phyloP scores from a whole-genome alignment of 768 basidiomycete species.

The Vishniacozyma victoriae region DNA sequence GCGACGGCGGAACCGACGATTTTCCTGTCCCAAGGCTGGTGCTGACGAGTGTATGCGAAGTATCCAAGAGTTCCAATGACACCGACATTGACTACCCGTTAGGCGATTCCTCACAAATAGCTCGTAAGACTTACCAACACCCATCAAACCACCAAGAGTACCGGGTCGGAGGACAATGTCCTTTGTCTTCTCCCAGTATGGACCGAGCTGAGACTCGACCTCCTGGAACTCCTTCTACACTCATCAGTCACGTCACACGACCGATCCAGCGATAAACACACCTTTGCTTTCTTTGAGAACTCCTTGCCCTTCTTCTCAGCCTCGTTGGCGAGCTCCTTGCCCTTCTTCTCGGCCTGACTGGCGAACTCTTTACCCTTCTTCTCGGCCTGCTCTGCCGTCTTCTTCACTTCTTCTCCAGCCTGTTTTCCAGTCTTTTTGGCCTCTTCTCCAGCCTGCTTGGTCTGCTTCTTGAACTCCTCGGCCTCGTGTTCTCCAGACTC shows the following conservation, averaged over 20 bases:
- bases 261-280: background rate
- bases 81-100: constrained; percentile 61
- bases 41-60: constrained; percentile 59
- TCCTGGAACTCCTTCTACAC: constrained; percentile 28
- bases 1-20: constrained; percentile 41
- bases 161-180: constrained; percentile 60
- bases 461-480: constrained; percentile 12
- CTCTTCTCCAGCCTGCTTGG: no score
- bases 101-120: background rate
- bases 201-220: constrained; percentile 34
- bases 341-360: constrained; percentile 9
- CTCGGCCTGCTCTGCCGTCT: constrained; percentile 52
- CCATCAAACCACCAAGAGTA: constrained; percentile 66
- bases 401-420: constrained; percentile 48
- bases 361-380: constrained; percentile 11
- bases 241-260: background rate
- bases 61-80: constrained; percentile 60
- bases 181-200: constrained; percentile 52
- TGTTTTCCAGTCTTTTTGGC: constrained; percentile 21
- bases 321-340: constrained; percentile 12
- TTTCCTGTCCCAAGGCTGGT: constrained; percentile 49
- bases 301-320: constrained; percentile 23
- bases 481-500: constrained; percentile 21
- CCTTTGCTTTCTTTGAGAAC: constrained; percentile 22
- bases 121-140: constrained; percentile 54